These are phyloP conservation scores for Alternaria panax DNA, from an alignment of 2,329 filamentous ascomycete genomes.

Conservation along the genomic window DNA sequence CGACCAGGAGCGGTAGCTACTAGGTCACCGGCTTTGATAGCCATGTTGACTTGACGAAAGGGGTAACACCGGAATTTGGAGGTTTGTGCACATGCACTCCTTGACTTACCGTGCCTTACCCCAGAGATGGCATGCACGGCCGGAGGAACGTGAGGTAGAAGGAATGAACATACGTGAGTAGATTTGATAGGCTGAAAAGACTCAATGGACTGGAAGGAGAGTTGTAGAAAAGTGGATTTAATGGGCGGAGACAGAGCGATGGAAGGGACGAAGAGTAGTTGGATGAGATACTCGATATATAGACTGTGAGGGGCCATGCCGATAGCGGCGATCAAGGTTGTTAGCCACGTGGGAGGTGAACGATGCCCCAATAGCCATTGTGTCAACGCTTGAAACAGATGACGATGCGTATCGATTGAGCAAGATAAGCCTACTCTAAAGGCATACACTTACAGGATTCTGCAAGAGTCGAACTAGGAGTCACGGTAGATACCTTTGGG, in stretches of 20 bases:
- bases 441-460: neutral
- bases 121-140: neutral
- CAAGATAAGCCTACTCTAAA: neutral
- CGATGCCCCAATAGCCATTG: neutral
- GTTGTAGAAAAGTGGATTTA: neutral
- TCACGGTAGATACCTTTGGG: neutral
- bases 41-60: neutral
- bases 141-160: neutral
- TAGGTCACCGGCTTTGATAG: slow-evolving; percentile 4
- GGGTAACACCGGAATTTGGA: neutral
- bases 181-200: neutral
- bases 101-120: neutral
- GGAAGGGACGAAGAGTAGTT: neutral
- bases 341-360: neutral
- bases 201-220: neutral
- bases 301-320: neutral
- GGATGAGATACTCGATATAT: neutral
- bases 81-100: neutral
- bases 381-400: neutral
- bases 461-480: neutral
- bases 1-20: slow-evolving; percentile 13
- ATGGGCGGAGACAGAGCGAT: neutral
- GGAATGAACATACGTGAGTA: neutral
- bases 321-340: neutral
- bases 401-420: neutral